Base-by-base conservation (phyloP, 192 early-diverging fungal genomes). In the Podila epigama region DNA sequence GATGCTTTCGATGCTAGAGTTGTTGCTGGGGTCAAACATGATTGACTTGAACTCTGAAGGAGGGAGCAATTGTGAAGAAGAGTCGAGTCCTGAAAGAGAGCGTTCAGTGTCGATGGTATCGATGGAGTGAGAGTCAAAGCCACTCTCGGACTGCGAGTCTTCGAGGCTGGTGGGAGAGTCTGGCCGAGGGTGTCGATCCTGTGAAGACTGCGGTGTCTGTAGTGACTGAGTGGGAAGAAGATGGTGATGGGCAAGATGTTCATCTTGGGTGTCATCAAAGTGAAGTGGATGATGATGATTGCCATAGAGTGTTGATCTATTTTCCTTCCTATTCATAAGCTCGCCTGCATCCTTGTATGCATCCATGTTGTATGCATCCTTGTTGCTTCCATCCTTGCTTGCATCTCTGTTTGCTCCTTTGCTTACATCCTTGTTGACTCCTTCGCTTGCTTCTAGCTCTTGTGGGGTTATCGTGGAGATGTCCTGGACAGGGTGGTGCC, bases 111-210 rank as follows among this genome's bases (percentile, higher is more conserved):
- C 36, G 25, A 16, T 40, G 20, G 58, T 27, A 63, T 53, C 35
- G 35, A 55, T 5, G 36, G 27, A 27, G 18, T 39, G 31, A 3
- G 60, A 27, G 15, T 73, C 70, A 12, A 27, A 27, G 16, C 58
- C 51, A 27, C 48, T 66, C 4, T 66, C 70, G 27, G 61, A 66
- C 16, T 50, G 41, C 1, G 69, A 61, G 48, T 75, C 70, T 28
- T 75, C 70, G 10, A 75, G 58, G 37, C 70, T 75, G 16, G 70
- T 55, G 7, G 64, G 70, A 9, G 70, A 75, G 39, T 61, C 70
- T 12, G 70, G 70, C 20, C 60, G 29, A 39, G 32, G 58, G 36
- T 48, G 20, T 18, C 25, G n/a, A 8, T 48, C n/a, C 15, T 48
- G 12, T 48, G 44, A n/a, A n/a, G n/a, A n/a, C n/a, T n/a, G n/a